A percentile compares a stretch with the other conserved stretches of the same genome.
Conservation (phyloP, 176 grass and related monocot genomes). For the Aegilops speltoides region DNA sequence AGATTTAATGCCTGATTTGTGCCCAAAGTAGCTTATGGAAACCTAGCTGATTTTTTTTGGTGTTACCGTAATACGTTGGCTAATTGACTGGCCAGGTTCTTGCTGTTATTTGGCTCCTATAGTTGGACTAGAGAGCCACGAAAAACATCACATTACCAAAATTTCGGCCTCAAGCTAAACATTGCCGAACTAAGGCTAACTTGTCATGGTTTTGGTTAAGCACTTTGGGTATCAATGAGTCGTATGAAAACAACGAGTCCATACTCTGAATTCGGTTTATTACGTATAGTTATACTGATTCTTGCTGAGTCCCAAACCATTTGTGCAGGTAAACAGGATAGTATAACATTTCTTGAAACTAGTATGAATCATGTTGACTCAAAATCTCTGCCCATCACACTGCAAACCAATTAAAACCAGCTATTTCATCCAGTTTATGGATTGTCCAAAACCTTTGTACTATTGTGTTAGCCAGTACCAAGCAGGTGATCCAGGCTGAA, state of each 20-base stretch:
- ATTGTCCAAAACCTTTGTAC: conserved; percentile 21
- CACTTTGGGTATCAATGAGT: neutral
- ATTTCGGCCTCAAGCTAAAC: neutral
- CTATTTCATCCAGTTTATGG: neutral
- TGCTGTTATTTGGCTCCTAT: neutral
- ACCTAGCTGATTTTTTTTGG: neutral
- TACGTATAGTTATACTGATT: conserved; percentile 6
- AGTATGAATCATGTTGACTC: conserved; percentile 18
- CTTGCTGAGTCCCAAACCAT: conserved; percentile 11
- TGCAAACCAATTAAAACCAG: conserved; percentile 14
- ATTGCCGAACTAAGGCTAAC: neutral
- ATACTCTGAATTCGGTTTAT: neutral
- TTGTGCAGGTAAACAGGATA: conserved; percentile 8
- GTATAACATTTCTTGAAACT: neutral
- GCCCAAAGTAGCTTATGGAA: neutral
- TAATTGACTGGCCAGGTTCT: neutral
- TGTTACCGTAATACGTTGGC: neutral
- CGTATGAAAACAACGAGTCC: neutral
- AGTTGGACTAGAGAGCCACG: neutral
- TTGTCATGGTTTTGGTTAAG: neutral
- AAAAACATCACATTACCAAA: neutral
- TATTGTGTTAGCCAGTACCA: neutral
- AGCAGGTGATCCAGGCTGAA: neutral
- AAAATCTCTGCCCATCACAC: neutral
- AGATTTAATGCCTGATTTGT: neutral